phyloP scores from a whole-genome alignment of 768 basidiomycete genomes.

The Rhodotorula sphaerocarpa region DNA sequence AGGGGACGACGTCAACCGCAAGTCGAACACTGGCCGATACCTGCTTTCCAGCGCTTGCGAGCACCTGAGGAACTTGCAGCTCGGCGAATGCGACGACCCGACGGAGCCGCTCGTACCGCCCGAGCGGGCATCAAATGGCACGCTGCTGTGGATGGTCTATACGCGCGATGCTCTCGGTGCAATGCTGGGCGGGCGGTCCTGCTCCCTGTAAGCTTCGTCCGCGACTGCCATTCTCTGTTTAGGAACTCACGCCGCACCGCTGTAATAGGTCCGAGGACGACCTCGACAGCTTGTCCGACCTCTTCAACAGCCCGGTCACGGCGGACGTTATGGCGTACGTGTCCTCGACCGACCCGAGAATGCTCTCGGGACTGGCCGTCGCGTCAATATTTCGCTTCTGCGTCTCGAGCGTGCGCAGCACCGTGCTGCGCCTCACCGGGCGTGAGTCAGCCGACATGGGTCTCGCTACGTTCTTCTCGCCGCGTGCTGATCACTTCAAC shows the following conservation, averaged over 20 bases:
- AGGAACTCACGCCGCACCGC: background rate
- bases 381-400: conserved; percentile 21
- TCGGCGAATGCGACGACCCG: conserved; percentile 21
- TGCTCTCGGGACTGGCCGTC: conserved; percentile 29
- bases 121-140: conserved; percentile 16
- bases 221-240: background rate
- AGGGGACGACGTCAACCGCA: conserved; percentile 9
- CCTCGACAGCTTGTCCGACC: conserved; percentile 18
- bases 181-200: conserved; percentile 1
- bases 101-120: conserved; percentile 10
- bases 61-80: conserved; percentile 18
- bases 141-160: conserved; percentile 26
- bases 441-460: too few species aligned
- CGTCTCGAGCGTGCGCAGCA: conserved; percentile 2
- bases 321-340: conserved; percentile 11
- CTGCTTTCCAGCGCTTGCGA: conserved; percentile 14
- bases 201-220: conserved; percentile 4
- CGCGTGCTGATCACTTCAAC: too few species aligned
- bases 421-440: conserved; percentile 3
- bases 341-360: conserved; percentile 9
- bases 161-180: conserved; percentile 16
- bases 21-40: conserved; percentile 7
- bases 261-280: conserved; percentile 17
- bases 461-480: too few species aligned
- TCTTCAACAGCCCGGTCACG: conserved; percentile 14